Conservation (phyloP, 2,329 filamentous ascomycete species). For the Huntiella bhutanensis region DNA sequence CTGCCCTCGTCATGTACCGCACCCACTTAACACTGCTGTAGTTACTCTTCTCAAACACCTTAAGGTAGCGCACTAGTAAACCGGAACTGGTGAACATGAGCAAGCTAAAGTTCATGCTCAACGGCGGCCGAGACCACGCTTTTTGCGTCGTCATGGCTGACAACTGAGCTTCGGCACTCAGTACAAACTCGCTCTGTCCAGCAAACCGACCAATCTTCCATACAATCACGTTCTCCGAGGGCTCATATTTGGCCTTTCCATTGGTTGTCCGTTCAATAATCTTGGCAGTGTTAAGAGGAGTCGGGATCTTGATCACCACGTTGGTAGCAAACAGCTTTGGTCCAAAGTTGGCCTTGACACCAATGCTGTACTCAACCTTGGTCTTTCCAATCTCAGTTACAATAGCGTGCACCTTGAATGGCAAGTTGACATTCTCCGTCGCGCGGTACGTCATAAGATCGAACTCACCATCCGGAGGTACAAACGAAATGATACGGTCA, state of each 20-base stretch:
- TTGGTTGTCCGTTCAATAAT: constrained; percentile 87
- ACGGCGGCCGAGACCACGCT: constrained; percentile 81
- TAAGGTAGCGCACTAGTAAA: constrained; percentile 78
- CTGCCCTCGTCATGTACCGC: constrained; percentile 92
- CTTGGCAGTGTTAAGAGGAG: constrained; percentile 85
- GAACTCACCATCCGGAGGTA: constrained; percentile 93
- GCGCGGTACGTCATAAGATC: constrained; percentile 97
- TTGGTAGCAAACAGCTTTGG: constrained; percentile 94
- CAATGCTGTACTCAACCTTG: constrained; percentile 97
- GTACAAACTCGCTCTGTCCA: constrained; percentile 88
- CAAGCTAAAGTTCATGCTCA: constrained; percentile 80
- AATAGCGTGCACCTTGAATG: constrained; percentile 97
- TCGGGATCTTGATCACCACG: constrained; percentile 83
- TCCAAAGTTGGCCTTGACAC: constrained; percentile 91
- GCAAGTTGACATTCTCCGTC: constrained; percentile 94
- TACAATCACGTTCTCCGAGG: constrained; percentile 90
- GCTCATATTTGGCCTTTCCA: constrained; percentile 96
- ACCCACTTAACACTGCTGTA: constrained; percentile 99
- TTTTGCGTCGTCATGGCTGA: constrained; percentile 98
- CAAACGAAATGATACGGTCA: constrained; percentile 90
- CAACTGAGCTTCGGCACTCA: constrained; percentile 81
- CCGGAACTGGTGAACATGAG: constrained; percentile 98
- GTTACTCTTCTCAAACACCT: constrained; percentile 98
- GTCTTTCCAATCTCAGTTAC: constrained; percentile 94
- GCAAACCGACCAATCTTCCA: constrained; percentile 99